These are phyloP conservation scores for Physcomitrellopsis africana DNA, from an alignment of 225 moss, liverwort and hornwort species.

Conservation along the genomic window DNA sequence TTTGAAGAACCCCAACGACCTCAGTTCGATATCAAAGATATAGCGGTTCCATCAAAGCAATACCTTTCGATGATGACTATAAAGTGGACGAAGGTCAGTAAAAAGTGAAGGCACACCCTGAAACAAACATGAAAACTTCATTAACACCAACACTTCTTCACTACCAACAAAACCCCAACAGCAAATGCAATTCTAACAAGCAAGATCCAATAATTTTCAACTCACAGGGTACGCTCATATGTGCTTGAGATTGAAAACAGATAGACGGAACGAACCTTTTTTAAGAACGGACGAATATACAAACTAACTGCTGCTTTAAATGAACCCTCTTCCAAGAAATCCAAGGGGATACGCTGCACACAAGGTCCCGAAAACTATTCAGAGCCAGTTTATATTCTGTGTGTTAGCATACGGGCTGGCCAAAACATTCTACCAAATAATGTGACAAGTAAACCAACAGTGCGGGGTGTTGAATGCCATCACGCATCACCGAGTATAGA, in stretches of 20 bases:
- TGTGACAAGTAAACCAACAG: background rate
- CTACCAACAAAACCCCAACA: background rate
- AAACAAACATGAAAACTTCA: constrained; percentile 20
- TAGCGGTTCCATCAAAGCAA: background rate
- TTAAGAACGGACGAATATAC: constrained; percentile 83
- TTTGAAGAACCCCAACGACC: background rate
- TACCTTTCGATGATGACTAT: constrained; percentile 75
- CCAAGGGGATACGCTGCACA: constrained; percentile 89
- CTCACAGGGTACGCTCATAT: background rate
- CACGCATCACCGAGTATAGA: background rate
- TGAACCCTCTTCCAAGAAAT: constrained; percentile 75
- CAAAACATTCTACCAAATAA: constrained; percentile 9
- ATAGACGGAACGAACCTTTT: constrained; percentile 56
- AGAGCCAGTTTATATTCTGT: background rate
- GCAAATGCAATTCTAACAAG: background rate
- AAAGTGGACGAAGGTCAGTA: constrained; percentile 88
- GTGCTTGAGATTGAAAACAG: background rate
- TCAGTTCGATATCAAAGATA: constrained; percentile 4
- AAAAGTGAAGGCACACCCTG: constrained; percentile 96
- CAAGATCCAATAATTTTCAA: background rate
- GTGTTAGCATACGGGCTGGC: background rate
- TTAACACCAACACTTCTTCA: constrained; percentile 19
- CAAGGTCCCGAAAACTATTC: constrained; percentile 5
- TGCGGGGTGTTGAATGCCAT: background rate
- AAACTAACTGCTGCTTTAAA: constrained; percentile 70